Conservation (phyloP, 139 green algal species). For the Tetraselmis striata region DNA sequence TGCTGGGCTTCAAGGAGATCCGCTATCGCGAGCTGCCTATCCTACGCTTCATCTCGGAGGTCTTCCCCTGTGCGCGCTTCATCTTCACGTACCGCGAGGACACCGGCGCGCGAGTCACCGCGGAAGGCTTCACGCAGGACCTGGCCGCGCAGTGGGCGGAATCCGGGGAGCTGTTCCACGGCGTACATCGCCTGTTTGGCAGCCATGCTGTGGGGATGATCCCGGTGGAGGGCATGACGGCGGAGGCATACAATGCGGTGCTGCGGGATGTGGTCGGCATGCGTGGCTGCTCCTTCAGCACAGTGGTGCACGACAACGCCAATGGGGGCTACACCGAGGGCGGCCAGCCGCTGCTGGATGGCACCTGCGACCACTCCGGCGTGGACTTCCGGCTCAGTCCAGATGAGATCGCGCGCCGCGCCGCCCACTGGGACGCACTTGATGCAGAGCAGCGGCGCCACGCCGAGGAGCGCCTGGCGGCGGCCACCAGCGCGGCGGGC, state of each 20-base stretch:
- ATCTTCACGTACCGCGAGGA: not conserved
- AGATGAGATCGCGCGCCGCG: too few species aligned
- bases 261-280: not conserved
- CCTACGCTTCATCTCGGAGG: not conserved
- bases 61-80: not conserved
- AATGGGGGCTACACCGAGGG: not conserved
- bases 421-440: too few species aligned
- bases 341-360: not conserved
- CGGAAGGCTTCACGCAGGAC: not conserved
- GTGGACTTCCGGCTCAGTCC: not conserved
- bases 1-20: not conserved
- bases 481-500: too few species aligned
- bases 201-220: not conserved
- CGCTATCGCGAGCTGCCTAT: not conserved
- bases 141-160: not conserved
- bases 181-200: not conserved
- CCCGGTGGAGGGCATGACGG: not conserved
- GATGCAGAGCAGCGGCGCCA: too few species aligned
- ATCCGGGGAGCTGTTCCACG: not conserved
- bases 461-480: too few species aligned
- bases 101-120: not conserved
- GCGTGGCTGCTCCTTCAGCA: not conserved
- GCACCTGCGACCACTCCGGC: not conserved
- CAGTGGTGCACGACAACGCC: not conserved
- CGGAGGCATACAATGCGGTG: not conserved